These are phyloP conservation scores for Auxenochlorella pyrenoidosa DNA, from an alignment of 139 green algal species.

Conservation along the genomic window DNA sequence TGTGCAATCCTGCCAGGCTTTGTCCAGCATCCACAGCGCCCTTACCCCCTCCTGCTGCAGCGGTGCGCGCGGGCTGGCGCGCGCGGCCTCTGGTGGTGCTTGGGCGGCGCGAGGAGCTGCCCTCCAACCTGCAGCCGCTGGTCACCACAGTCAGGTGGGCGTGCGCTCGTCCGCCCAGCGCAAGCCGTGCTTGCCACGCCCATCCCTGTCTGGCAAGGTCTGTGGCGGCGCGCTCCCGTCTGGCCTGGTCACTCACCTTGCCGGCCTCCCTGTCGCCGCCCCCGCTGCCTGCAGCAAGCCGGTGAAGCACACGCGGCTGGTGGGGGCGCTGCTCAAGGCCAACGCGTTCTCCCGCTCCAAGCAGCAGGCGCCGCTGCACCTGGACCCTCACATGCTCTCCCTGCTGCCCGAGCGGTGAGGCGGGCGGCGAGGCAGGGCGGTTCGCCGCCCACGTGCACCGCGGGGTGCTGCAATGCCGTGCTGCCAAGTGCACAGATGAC, in stretches of 20 bases:
- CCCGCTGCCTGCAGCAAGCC: conserved; percentile 23
- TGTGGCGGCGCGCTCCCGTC: too few species aligned
- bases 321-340: conserved; percentile 47
- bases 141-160: conserved; percentile 30
- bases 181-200: too few species aligned
- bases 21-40: background rate
- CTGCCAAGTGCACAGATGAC: too few species aligned
- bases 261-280: background rate
- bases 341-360: conserved; percentile 35
- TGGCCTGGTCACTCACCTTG: too few species aligned
- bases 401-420: conserved; percentile 17
- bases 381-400: conserved; percentile 10
- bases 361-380: conserved; percentile 45
- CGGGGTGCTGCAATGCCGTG: too few species aligned
- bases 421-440: too few species aligned
- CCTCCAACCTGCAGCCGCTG: conserved; percentile 37
- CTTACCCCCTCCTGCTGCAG: background rate
- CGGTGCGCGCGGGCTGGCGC: conserved; percentile 62
- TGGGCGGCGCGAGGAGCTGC: conserved; percentile 49
- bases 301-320: conserved; percentile 42
- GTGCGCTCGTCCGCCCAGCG: too few species aligned
- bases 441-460: too few species aligned
- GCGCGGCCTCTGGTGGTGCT: conserved; percentile 65
- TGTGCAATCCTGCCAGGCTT: too few species aligned
- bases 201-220: too few species aligned